A percentile compares a stretch with the other conserved stretches of the same genome.
phyloP scores from a whole-genome alignment of 306 rosid species.

The Pachyrhizus erosus region DNA sequence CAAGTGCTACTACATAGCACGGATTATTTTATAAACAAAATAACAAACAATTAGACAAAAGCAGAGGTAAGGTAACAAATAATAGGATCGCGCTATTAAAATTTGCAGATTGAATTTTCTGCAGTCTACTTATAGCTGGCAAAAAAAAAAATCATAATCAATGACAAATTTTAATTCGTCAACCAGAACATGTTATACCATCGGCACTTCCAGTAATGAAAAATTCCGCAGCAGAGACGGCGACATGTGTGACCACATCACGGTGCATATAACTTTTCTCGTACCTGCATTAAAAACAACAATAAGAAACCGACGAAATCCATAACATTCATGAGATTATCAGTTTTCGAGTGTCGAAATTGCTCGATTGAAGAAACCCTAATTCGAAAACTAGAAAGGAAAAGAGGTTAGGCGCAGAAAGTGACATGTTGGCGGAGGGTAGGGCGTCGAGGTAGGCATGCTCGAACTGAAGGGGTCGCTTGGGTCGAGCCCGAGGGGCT shows the following conservation, averaged over 20 bases:
- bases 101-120: not conserved
- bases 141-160: not conserved
- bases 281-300: conserved; percentile 60
- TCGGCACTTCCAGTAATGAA: conserved; percentile 92
- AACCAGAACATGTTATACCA: conserved; percentile 53
- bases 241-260: conserved; percentile 94
- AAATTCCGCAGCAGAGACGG: conserved; percentile 88
- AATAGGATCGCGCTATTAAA: conserved; percentile 14
- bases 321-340: not conserved
- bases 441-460: conserved; percentile 89
- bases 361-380: conserved; percentile 25
- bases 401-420: not conserved
- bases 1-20: conserved; percentile 10
- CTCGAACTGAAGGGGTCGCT: conserved; percentile 98
- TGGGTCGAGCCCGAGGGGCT: conserved; percentile 76
- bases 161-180: not conserved
- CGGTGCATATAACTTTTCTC: conserved; percentile 99
- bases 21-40: not conserved
- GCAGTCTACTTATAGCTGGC: not conserved
- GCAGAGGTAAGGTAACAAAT: not conserved
- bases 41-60: not conserved
- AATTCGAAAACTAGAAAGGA: conserved; percentile 28
- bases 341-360: no score
- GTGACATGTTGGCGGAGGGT: conserved; percentile 89
- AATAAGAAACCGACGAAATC: not conserved